Evolutionary conservation across 306 rosid genomes (phyloP).

Genomic region (Quercus robur): DNA sequence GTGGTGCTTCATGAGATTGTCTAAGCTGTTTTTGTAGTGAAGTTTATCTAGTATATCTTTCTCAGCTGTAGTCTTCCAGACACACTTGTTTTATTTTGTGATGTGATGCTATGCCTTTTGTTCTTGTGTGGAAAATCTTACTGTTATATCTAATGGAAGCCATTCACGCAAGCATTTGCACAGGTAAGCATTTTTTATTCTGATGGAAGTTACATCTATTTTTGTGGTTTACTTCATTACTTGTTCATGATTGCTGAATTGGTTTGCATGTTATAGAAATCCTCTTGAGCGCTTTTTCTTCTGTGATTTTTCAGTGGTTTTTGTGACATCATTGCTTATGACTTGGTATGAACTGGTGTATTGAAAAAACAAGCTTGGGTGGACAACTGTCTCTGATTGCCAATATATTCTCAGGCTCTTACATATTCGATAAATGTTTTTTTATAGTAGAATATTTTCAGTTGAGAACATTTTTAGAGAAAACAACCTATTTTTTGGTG

Average conservation of each 20-base stretch:
- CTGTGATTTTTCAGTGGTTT: neutral
- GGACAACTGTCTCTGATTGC: too few relatives aligned
- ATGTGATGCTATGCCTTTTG: constrained; percentile 20
- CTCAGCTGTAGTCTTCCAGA: constrained; percentile 10
- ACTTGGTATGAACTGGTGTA: neutral
- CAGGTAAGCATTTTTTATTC: neutral
- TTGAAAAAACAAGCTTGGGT: too few relatives aligned
- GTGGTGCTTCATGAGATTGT: constrained; percentile 28
- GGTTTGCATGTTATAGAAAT: neutral
- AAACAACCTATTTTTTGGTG: too few relatives aligned
- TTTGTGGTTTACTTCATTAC: neutral
- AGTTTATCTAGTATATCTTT: constrained; percentile 17
- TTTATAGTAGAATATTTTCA: too few relatives aligned
- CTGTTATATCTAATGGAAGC: constrained; percentile 2
- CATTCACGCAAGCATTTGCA: constrained; percentile 1
- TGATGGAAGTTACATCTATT: neutral
- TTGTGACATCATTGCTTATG: neutral
- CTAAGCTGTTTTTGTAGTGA: constrained; percentile 1
- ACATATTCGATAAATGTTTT: too few relatives aligned
- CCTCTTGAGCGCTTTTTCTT: neutral
- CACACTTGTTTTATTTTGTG: constrained; percentile 19
- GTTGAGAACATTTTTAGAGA: too few relatives aligned
- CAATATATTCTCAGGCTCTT: too few relatives aligned
- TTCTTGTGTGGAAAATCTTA: constrained; percentile 42
- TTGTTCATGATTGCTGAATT: neutral